phyloP scores from a whole-genome alignment of 1,284 basidiomycete genomes.

The Tylopilus sp. region DNA sequence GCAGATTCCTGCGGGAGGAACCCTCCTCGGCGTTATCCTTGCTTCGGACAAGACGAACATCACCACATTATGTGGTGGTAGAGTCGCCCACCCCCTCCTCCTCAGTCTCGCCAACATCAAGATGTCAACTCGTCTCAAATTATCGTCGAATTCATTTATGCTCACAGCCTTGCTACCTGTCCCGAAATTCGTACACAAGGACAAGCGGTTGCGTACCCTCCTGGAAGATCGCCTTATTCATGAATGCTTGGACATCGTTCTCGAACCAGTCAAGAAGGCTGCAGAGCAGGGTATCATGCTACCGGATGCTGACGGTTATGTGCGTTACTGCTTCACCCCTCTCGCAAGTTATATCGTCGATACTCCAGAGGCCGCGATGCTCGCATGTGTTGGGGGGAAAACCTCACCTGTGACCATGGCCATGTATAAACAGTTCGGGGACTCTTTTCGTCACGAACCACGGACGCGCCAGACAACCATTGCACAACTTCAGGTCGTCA shows the following conservation, averaged over 20 bases:
- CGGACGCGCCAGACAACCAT: conserved; percentile 1
- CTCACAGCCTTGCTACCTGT: too few species aligned
- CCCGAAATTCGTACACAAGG: too few species aligned
- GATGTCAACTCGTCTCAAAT: too few species aligned
- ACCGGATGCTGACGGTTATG: neutral
- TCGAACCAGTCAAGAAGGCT: too few species aligned
- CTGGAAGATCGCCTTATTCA: too few species aligned
- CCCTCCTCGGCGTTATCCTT: conserved; percentile 4
- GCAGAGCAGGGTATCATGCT: too few species aligned
- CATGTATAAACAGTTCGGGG: conserved; percentile 11
- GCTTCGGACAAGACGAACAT: conserved; percentile 1
- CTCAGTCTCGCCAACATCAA: too few species aligned
- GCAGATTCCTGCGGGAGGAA: neutral
- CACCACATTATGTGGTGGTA: too few species aligned
- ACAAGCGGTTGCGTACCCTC: too few species aligned
- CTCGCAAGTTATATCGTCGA: conserved; percentile 9
- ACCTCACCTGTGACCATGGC: conserved; percentile 14
- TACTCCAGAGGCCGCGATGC: conserved; percentile 11
- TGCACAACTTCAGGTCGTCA: neutral
- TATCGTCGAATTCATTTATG: too few species aligned
- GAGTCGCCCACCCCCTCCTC: too few species aligned
- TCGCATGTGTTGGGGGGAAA: conserved; percentile 8
- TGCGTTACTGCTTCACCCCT: conserved; percentile 10
- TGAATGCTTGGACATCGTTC: too few species aligned
- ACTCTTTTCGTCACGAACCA: conserved; percentile 1